Evolutionary conservation across 2,329 filamentous ascomycete species (phyloP).

Genomic region (Venturia oleaginea): DNA sequence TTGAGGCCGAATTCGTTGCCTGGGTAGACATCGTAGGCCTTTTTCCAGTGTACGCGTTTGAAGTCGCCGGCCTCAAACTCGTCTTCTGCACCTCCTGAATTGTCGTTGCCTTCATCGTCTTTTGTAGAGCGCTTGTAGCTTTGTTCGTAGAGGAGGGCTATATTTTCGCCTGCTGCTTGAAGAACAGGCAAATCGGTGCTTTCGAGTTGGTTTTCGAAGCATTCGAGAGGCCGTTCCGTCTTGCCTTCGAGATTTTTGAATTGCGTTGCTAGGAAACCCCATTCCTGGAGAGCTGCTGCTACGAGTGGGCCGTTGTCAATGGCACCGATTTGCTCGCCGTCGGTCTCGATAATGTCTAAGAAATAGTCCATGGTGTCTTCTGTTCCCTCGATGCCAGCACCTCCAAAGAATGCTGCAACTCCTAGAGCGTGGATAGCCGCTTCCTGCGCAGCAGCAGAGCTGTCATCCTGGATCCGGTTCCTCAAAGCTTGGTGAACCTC

Average conservation of each 20-base stretch:
- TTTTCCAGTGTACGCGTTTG: constrained; percentile 23
- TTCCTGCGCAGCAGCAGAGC: constrained; percentile 55
- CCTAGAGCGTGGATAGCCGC: constrained; percentile 66
- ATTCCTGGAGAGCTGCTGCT: constrained; percentile 64
- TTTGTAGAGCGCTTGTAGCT: constrained; percentile 50
- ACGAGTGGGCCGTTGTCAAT: constrained; percentile 63
- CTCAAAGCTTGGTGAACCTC: constrained; percentile 56
- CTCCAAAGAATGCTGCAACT: constrained; percentile 66
- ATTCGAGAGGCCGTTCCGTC: constrained; percentile 65
- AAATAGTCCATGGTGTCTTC: constrained; percentile 66
- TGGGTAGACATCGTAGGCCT: constrained; percentile 57
- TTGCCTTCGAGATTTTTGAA: constrained; percentile 64
- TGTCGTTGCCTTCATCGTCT: constrained; percentile 40
- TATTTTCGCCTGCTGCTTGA: constrained; percentile 67
- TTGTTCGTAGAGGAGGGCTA: constrained; percentile 75
- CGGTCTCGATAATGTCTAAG: constrained; percentile 68
- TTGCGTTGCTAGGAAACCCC: constrained; percentile 71
- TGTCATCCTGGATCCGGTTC: constrained; percentile 54
- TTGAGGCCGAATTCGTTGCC: constrained; percentile 46
- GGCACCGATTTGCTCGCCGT: constrained; percentile 64
- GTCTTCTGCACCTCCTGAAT: constrained; percentile 40
- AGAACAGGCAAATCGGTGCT: constrained; percentile 65
- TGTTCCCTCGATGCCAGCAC: constrained; percentile 58
- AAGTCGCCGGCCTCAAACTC: constrained; percentile 18
- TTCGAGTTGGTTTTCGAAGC: constrained; percentile 78